Base-by-base conservation (phyloP, 1,284 basidiomycete genomes). In the Tilletia walkeri region DNA sequence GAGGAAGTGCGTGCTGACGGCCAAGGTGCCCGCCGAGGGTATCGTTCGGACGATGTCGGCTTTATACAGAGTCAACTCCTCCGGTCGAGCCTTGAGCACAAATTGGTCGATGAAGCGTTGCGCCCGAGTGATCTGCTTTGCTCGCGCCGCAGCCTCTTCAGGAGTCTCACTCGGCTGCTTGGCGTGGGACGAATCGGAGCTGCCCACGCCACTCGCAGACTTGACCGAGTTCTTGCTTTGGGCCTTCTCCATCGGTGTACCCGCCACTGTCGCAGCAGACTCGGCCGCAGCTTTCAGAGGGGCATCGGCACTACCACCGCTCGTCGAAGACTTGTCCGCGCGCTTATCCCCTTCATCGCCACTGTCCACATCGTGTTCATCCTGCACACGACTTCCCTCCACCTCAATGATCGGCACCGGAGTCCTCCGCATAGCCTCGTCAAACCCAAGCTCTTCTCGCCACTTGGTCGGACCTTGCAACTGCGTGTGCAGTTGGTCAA, bases 21-120 rank as follows among this genome's bases (percentile, higher is more conserved):
- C 78, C 34, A 82, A 65, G 36, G 76, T 76, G 59, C 80, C 80
- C 39, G 72, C 72, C 24, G 74, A 72, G 34, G 78, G 79, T 0
- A 80, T 45, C 2, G 77, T 76, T 9, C 76, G 72, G n/a, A 81
- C 73, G 16, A 82, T 63, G 68, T 77, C 67, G 20, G 73, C 73
- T 68, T 80, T 74, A 71, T 76, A 68, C 34, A 79, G 45, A 41
- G 73, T 71, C 50, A 75, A 69, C 48, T 77, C 71, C 16, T 75
- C 71, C 48, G 74, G 72, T 54, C 53, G 61, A 12, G 63, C 10
- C 16, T 69, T 72, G 20, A 78, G 69, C 36, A 72, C 75, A 56
- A 78, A 75, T n/a, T 67, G 68, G 20, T 71, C 67, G 69, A 76
- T 74, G 56, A 76, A 72, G 18, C 4, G 66, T 30, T 30, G 30